A percentile compares a stretch with the other conserved stretches of the same genome.
Evolutionary conservation across 1,284 basidiomycete species (phyloP).

Genomic region (Microbotryum saponariae): DNA sequence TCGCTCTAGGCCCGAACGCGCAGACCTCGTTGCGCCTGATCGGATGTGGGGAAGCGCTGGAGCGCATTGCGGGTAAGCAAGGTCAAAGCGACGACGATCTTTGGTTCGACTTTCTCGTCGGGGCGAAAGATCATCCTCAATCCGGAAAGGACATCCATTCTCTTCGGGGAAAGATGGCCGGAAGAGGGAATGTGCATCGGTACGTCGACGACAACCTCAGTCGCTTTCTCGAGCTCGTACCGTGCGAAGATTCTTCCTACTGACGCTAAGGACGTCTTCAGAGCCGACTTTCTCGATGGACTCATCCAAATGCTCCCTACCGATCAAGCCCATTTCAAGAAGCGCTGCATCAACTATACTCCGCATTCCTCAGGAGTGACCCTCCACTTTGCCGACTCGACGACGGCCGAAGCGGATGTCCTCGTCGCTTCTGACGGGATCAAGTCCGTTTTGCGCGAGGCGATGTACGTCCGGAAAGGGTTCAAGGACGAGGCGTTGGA

Average conservation of each 20-base stretch:
- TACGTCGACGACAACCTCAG: neutral
- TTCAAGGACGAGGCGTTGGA: conserved; percentile 3
- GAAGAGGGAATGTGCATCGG: conserved; percentile 23
- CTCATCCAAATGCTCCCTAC: conserved; percentile 20
- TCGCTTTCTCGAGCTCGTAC: neutral
- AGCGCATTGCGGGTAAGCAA: conserved; percentile 2
- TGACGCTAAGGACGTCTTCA: neutral
- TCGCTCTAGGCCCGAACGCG: conserved; percentile 14
- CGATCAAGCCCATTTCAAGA: conserved; percentile 14
- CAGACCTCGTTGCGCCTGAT: conserved; percentile 13
- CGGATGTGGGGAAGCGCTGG: conserved; percentile 10
- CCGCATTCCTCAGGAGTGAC: conserved; percentile 17
- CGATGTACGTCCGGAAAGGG: conserved; percentile 27
- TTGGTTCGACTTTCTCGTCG: conserved; percentile 26
- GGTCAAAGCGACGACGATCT: neutral
- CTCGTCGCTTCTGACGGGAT: conserved; percentile 39
- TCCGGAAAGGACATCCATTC: conserved; percentile 16
- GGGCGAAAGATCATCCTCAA: conserved; percentile 10
- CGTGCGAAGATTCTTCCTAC: neutral
- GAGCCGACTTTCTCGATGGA: conserved; percentile 32
- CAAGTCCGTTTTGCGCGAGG: conserved; percentile 33
- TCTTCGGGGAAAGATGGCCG: conserved; percentile 6
- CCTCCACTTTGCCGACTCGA: conserved; percentile 13
- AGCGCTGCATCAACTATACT: conserved; percentile 11
- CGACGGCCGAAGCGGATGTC: conserved; percentile 31